Evolutionary conservation across 352 stramenopile species (phyloP).

Genomic region (Phytophthora sp.): DNA sequence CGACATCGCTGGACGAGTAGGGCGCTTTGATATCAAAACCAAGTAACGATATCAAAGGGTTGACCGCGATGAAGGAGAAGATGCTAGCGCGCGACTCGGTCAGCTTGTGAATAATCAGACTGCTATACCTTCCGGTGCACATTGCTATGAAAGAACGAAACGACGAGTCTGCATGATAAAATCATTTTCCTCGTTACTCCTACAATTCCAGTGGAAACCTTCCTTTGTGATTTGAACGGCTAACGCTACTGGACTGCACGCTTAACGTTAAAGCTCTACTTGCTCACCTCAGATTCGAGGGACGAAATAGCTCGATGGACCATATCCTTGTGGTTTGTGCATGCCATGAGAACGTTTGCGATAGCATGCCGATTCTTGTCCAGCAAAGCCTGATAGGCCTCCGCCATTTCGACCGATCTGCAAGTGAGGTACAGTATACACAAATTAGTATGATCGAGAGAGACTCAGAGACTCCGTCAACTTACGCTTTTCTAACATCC

Average conservation of each 20-base stretch:
- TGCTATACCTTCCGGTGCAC: background rate
- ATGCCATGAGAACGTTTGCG: slow-evolving; percentile 65
- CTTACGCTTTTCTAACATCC: slow-evolving; percentile 64
- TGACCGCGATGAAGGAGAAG: slow-evolving; percentile 1
- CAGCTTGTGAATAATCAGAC: slow-evolving; percentile 6
- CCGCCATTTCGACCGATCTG: slow-evolving; percentile 58
- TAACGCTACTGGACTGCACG: background rate
- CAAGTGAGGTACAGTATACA: slow-evolving; percentile 1
- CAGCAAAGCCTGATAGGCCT: slow-evolving; percentile 55
- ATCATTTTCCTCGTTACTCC: slow-evolving; percentile 34
- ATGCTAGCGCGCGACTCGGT: background rate
- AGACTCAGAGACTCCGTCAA: slow-evolving; percentile 3
- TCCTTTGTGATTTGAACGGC: slow-evolving; percentile 15
- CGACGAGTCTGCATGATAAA: slow-evolving; percentile 31
- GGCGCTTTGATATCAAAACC: slow-evolving; percentile 24
- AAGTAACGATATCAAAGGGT: slow-evolving; percentile 22
- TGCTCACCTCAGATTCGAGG: slow-evolving; percentile 61
- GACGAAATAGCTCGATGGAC: slow-evolving; percentile 65
- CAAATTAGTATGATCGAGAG: slow-evolving; percentile 7
- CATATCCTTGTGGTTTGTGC: slow-evolving; percentile 69
- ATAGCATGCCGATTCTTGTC: slow-evolving; percentile 70
- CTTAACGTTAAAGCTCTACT: slow-evolving; percentile 50
- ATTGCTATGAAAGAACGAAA: slow-evolving; percentile 11
- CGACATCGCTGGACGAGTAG: slow-evolving; percentile 51
- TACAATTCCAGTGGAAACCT: slow-evolving; percentile 25